phyloP scores from a whole-genome alignment of 345 rosid genomes.

The Citrus reticulata region DNA sequence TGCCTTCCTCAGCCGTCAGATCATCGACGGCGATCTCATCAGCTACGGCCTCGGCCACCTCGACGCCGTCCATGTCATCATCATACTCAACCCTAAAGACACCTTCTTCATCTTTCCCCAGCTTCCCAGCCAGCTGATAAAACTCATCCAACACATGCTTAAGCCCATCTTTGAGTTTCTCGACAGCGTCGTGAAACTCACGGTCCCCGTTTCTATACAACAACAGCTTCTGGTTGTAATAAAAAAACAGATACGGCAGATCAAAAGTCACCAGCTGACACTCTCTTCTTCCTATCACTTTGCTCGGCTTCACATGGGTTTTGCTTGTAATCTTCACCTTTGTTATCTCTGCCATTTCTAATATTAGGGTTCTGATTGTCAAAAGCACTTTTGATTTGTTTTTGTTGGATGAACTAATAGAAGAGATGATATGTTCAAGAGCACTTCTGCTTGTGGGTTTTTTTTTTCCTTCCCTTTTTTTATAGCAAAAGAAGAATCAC shows the following conservation, averaged over 20 bases:
- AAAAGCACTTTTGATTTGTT: neutral
- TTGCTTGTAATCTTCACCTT: constrained; percentile 42
- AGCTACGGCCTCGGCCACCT: constrained; percentile 57
- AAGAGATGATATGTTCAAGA: no score
- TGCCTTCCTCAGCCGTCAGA: constrained; percentile 63
- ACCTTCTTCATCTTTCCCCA: constrained; percentile 79
- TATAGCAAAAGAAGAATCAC: constrained; percentile 10
- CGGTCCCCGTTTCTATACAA: constrained; percentile 36
- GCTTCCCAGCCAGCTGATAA: constrained; percentile 75
- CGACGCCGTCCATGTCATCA: constrained; percentile 76
- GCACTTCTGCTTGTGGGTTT: neutral
- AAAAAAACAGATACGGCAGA: constrained; percentile 80
- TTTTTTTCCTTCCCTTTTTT: neutral
- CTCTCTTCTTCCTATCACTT: constrained; percentile 56
- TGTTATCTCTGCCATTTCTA: constrained; percentile 10
- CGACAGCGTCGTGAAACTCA: constrained; percentile 47
- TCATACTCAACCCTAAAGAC: constrained; percentile 76
- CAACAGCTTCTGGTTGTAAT: constrained; percentile 88
- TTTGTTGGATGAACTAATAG: no score
- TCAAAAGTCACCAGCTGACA: constrained; percentile 79
- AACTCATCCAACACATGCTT: constrained; percentile 66
- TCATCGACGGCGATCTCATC: constrained; percentile 57
- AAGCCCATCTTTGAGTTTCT: constrained; percentile 70
- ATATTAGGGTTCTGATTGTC: neutral
- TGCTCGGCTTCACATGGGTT: constrained; percentile 61